phyloP scores from a whole-genome alignment of 352 stramenopile species.

The Globisporangium paroecandrum region DNA sequence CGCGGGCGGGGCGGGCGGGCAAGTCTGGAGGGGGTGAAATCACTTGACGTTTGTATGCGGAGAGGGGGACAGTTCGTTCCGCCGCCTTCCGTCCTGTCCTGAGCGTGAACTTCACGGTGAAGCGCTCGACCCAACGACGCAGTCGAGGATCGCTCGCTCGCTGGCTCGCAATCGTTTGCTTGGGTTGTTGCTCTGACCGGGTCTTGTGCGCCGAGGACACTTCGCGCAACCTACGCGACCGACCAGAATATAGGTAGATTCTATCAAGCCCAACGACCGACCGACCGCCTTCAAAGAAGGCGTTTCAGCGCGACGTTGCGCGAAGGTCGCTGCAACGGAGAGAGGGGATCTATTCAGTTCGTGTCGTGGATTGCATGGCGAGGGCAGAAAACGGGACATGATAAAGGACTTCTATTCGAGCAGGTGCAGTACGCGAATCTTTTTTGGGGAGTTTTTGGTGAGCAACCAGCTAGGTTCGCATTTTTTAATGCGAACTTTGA shows the following conservation, averaged over 20 bases:
- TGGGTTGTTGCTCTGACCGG: neutral
- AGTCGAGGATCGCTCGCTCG: constrained; percentile 1
- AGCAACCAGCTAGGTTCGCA: neutral
- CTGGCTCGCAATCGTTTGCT: neutral
- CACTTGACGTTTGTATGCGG: neutral
- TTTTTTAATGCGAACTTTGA: neutral
- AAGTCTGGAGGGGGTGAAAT: neutral
- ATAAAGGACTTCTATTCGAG: constrained; percentile 1
- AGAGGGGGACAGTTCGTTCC: neutral
- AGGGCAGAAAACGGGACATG: constrained; percentile 2
- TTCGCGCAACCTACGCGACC: constrained; percentile 28
- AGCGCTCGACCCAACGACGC: constrained; percentile 12
- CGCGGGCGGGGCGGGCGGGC: neutral
- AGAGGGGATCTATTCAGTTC: constrained; percentile 16
- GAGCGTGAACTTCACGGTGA: neutral
- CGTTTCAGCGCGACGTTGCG: constrained; percentile 18
- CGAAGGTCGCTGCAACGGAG: constrained; percentile 18
- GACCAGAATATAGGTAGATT: neutral
- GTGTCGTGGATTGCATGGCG: constrained; percentile 12
- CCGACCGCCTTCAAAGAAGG: constrained; percentile 11
- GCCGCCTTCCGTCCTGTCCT: constrained; percentile 9
- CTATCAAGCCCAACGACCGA: neutral
- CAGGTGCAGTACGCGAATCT: neutral
- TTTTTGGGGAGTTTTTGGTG: neutral
- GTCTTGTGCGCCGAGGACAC: constrained; percentile 8